Conservation (phyloP, 2,329 filamentous ascomycete species). For the Colletotrichum kahawae region DNA sequence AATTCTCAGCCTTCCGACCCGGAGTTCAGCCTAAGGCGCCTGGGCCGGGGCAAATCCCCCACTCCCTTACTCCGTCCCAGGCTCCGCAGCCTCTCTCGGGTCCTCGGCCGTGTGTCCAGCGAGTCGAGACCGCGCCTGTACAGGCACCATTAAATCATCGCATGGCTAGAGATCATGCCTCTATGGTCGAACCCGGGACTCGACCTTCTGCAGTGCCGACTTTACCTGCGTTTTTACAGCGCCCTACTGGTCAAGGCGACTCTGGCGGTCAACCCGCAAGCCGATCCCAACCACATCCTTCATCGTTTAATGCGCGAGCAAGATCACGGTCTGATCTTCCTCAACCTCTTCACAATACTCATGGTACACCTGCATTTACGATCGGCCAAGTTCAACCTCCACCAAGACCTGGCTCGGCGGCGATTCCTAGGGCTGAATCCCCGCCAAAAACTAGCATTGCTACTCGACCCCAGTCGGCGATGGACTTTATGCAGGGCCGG, state of each 20-base stretch:
- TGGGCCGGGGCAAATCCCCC: background rate
- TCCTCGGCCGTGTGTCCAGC: background rate
- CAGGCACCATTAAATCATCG: background rate
- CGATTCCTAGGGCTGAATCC: background rate
- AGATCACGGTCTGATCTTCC: background rate
- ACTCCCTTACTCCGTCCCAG: background rate
- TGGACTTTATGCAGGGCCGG: background rate
- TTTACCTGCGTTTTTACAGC: background rate
- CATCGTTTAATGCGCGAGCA: background rate
- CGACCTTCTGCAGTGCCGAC: background rate
- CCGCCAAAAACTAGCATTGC: background rate
- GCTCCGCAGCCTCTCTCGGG: background rate
- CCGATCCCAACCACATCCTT: background rate
- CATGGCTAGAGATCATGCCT: background rate
- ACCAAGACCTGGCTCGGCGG: background rate
- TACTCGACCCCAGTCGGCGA: background rate
- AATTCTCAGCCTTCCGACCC: background rate
- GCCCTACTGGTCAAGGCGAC: background rate
- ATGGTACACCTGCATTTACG: background rate
- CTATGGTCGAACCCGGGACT: accelerated
- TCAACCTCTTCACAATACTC: background rate
- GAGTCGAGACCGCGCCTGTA: constrained; percentile 4
- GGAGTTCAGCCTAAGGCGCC: background rate
- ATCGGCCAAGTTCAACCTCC: background rate
- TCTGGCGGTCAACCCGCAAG: background rate